phyloP scores from a whole-genome alignment of 176 grass and related monocot genomes.

The Chloris gayana region DNA sequence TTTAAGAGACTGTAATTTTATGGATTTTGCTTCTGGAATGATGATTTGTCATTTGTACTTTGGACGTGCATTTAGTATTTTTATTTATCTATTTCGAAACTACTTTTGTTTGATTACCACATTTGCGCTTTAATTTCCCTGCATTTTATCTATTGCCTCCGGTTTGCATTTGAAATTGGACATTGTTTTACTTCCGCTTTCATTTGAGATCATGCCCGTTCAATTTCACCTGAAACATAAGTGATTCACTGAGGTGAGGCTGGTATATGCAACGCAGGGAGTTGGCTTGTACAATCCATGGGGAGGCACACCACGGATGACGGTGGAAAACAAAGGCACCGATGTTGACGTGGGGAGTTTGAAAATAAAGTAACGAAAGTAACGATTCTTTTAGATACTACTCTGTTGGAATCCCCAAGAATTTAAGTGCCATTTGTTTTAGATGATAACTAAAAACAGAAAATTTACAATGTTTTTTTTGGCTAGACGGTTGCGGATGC shows the following conservation, averaged over 20 bases:
- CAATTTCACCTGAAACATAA: neutral
- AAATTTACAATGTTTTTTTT: too few species aligned
- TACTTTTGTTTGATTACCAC: neutral
- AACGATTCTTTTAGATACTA: too few species aligned
- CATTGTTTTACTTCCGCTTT: conserved; percentile 1
- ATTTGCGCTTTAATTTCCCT: neutral
- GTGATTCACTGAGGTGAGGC: conserved; percentile 15
- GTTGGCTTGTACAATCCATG: conserved; percentile 80
- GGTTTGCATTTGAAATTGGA: neutral
- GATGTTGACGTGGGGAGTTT: too few species aligned
- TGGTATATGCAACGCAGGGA: conserved; percentile 51
- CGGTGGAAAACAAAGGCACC: too few species aligned
- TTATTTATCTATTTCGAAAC: neutral
- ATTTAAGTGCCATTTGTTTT: too few species aligned
- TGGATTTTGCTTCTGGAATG: neutral
- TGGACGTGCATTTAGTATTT: neutral
- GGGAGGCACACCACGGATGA: too few species aligned
- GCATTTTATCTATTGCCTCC: neutral
- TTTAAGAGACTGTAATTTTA: neutral
- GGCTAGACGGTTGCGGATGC: too few species aligned
- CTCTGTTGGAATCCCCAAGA: too few species aligned
- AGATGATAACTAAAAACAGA: too few species aligned
- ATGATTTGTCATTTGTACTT: neutral
- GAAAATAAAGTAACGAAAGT: too few species aligned
- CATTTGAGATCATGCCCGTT: neutral